Evolutionary conservation across 2,329 filamentous ascomycete species (phyloP).

Genomic region (Colletotrichum gigasporum): DNA sequence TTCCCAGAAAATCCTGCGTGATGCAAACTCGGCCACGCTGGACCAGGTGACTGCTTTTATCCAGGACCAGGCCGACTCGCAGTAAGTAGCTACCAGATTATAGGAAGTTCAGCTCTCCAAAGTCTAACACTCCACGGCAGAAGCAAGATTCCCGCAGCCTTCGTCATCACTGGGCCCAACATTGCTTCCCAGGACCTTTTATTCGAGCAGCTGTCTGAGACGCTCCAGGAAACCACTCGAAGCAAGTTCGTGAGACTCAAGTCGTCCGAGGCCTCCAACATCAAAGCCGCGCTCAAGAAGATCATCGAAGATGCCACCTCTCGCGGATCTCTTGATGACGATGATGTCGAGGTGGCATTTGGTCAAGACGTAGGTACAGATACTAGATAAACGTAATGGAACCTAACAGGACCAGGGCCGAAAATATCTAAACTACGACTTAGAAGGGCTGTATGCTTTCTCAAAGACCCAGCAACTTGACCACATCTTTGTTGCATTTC

Average conservation of each 20-base stretch:
- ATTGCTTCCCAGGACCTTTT: constrained; percentile 79
- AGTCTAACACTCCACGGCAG: constrained; percentile 37
- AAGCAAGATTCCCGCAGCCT: constrained; percentile 71
- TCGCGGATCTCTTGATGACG: constrained; percentile 57
- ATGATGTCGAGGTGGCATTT: constrained; percentile 57
- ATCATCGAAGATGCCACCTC: constrained; percentile 73
- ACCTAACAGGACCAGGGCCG: constrained; percentile 56
- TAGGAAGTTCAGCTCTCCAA: too few species aligned
- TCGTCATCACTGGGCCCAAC: constrained; percentile 82
- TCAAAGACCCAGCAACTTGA: constrained; percentile 61
- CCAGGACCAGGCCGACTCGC: constrained; percentile 42
- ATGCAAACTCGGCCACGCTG: constrained; percentile 69
- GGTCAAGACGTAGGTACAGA: constrained; percentile 56
- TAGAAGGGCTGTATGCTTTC: constrained; percentile 74
- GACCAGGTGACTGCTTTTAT: constrained; percentile 68
- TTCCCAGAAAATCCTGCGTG: constrained; percentile 62
- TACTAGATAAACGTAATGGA: neutral
- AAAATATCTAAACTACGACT: constrained; percentile 80
- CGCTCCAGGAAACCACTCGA: constrained; percentile 54
- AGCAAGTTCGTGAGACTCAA: constrained; percentile 73
- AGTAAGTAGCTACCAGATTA: constrained; percentile 29
- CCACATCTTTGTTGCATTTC: constrained; percentile 76
- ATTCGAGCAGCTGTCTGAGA: constrained; percentile 74
- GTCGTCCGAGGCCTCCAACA: constrained; percentile 76
- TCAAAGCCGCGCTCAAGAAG: constrained; percentile 78